Evolutionary conservation across 495 filamentous ascomycete genomes (phyloP).

Genomic region (Thozetella sp.): DNA sequence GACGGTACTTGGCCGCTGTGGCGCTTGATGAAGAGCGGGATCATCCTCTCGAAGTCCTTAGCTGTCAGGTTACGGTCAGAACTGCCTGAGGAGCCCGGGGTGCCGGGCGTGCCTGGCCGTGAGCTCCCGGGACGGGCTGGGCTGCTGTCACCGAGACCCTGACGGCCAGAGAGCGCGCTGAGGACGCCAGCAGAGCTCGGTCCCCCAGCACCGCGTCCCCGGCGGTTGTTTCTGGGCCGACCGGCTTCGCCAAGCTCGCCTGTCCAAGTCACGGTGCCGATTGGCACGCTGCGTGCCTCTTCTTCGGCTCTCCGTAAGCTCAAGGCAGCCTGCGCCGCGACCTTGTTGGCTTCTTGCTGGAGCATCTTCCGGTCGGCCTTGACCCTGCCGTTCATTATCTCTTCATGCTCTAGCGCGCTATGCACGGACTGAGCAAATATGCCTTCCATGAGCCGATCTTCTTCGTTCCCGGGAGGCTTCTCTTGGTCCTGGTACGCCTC

Average conservation of each 20-base stretch:
- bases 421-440: slow-evolving; percentile 87
- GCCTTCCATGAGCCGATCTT: slow-evolving; percentile 77
- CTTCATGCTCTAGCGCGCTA: slow-evolving; percentile 84
- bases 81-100: neutral
- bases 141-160: slow-evolving; percentile 35
- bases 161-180: slow-evolving; percentile 59
- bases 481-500: slow-evolving; percentile 22
- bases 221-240: slow-evolving; percentile 38
- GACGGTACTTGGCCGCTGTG: slow-evolving; percentile 74
- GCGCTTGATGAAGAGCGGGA: slow-evolving; percentile 69
- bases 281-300: slow-evolving; percentile 67
- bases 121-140: slow-evolving; percentile 29
- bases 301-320: slow-evolving; percentile 74
- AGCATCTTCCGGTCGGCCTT: slow-evolving; percentile 72
- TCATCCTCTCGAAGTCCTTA: slow-evolving; percentile 70
- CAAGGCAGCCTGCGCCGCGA: slow-evolving; percentile 76
- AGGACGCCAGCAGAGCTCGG: slow-evolving; percentile 59
- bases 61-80: slow-evolving; percentile 25
- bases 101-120: slow-evolving; percentile 24
- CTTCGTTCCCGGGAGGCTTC: slow-evolving; percentile 31
- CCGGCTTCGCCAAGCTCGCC: slow-evolving; percentile 79
- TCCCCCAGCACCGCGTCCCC: slow-evolving; percentile 30
- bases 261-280: slow-evolving; percentile 94
- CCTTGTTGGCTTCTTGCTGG: slow-evolving; percentile 75
- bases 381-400: slow-evolving; percentile 68